Evolutionary conservation across 2,329 filamentous ascomycete species (phyloP), one percentile per base, ranked within the genome.

Genomic region (Trichoderma citrinoviride): DNA sequence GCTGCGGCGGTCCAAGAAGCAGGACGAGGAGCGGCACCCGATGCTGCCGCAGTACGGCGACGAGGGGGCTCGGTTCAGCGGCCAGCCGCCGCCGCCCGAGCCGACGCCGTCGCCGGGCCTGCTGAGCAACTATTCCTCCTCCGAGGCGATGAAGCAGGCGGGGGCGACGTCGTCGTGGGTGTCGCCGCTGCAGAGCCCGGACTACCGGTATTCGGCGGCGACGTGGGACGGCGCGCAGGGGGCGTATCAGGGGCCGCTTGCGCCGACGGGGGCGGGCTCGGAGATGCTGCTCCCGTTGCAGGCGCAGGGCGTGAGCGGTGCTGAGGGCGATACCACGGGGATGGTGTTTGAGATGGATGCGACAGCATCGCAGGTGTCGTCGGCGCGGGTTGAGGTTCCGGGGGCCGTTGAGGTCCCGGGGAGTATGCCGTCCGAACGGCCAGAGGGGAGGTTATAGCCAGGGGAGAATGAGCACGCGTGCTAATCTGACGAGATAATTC

Each of bases 1-100:
- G 49, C 63, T 75, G 54, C 73, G 73, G 3, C 71, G 77, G 19
- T 71, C 70, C 25, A 69, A 67, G 62, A 71, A 69, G 57, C 70
- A 53, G 52, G 65, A 53, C 23, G 72, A 73, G 7, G 75, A 76
- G 58, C 66, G 70, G 2, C 69, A 74, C 46, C 73, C 73, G 0
- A 77, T 77, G 73, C 71, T 76, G 17, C 56, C 66, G 3, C 68
- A 56, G 17, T 47, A 37, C n/a, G 66, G 68, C 50, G 49, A 68
- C 53, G 49, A 69, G 52, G 62, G 57, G 44, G 64, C 66, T 19
- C 27, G 54, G 12, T 54, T 21, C 54, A 65, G 68, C 43, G 2
- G 4, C 63, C 55, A 50, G 2, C 68, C 73, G 0, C 67, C 68
- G 1, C 69, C 70, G 1, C 66, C 57, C 1, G 72, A 74, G 19